Percentiles rank a stretch among this genome's conserved stretches.
phyloP scores from a whole-genome alignment of 495 filamentous ascomycete genomes.

The Apiosordaria backusii region DNA sequence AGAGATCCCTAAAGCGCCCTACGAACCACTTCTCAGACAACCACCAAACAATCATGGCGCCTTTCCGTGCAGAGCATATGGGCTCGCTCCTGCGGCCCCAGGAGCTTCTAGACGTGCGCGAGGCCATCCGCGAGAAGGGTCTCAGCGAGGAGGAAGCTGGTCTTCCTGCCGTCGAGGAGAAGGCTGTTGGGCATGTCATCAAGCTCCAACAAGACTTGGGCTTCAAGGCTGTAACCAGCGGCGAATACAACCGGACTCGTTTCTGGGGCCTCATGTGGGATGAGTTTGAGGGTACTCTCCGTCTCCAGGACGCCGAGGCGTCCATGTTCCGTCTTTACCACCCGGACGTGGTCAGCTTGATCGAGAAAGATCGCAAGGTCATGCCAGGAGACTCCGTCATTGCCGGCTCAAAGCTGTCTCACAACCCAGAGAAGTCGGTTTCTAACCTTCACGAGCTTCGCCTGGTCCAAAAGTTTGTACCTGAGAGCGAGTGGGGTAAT shows the following conservation, averaged over 20 bases:
- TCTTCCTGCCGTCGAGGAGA: constrained; percentile 57
- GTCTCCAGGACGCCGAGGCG: constrained; percentile 66
- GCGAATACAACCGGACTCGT: constrained; percentile 68
- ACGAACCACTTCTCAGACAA: neutral
- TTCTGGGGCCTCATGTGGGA: constrained; percentile 72
- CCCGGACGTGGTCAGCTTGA: constrained; percentile 74
- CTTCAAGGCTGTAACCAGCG: constrained; percentile 65
- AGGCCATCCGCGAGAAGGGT: constrained; percentile 56
- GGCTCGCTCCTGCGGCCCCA: constrained; percentile 76
- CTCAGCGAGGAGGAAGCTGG: constrained; percentile 50
- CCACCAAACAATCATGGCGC: constrained; percentile 45
- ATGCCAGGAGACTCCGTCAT: constrained; percentile 73
- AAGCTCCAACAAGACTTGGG: constrained; percentile 63
- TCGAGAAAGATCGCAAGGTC: constrained; percentile 53
- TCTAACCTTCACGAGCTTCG: constrained; percentile 67
- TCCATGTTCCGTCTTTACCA: constrained; percentile 70
- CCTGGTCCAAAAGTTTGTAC: constrained; percentile 59
- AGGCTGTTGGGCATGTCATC: constrained; percentile 62
- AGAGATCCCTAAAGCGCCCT: neutral
- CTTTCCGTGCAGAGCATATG: constrained; percentile 81
- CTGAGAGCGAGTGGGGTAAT: constrained; percentile 57
- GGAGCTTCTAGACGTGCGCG: constrained; percentile 60
- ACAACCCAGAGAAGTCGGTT: constrained; percentile 58
- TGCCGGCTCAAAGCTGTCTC: constrained; percentile 69
- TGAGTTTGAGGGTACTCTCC: constrained; percentile 59